Evolutionary conservation across 2,329 filamentous ascomycete species (phyloP), one percentile per base, ranked within the genome.

Genomic region (Venturiaceae sp.): DNA sequence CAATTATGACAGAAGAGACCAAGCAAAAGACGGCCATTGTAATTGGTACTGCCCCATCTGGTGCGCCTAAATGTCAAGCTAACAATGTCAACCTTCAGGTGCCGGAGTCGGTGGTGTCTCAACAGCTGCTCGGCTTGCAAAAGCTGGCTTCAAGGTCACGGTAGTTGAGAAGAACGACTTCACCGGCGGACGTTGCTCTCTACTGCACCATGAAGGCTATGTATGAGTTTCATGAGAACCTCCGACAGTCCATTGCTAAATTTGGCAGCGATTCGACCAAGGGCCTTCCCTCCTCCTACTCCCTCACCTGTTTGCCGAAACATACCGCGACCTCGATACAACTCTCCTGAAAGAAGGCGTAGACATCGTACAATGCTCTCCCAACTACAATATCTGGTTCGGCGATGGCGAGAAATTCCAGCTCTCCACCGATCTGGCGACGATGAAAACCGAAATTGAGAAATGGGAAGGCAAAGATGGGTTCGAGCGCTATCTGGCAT

Each of bases 161-260:
- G 84, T 90, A 1, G 72, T 90, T n/a, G 87, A 91, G 71, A 90
- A 90, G 75, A 90, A 90, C 66, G 74, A 74, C 59, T 88, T 87
- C 68, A 85, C 83, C 0, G 87, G 87, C 50, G 87, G 87, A 3
- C 77, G 87, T 58, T 90, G 86, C 71, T 86, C 82, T 47, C 71
- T 90, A 28, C 78, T 90, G 37, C 74, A 81, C 56, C 74, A 81
- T 60, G 72, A 81, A 53, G 83, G 81, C 58, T 83, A 84, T 69
- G 82, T 77, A 65, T 53, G 71, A 52, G 3, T 33, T 16, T 55
- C 46, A 13, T n/a, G n/a, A 36, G 4, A n/a, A 8, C 52, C 26
- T 23, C 30, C 47, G 44, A 2, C 26, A 16, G 16, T 57, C 60
- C 36, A 58, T 54, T 60, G 34, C 62, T 55, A 21, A 39, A 62